Evolutionary conservation across 495 filamentous ascomycete species (phyloP).

Genomic region (Durotheca rogersii): DNA sequence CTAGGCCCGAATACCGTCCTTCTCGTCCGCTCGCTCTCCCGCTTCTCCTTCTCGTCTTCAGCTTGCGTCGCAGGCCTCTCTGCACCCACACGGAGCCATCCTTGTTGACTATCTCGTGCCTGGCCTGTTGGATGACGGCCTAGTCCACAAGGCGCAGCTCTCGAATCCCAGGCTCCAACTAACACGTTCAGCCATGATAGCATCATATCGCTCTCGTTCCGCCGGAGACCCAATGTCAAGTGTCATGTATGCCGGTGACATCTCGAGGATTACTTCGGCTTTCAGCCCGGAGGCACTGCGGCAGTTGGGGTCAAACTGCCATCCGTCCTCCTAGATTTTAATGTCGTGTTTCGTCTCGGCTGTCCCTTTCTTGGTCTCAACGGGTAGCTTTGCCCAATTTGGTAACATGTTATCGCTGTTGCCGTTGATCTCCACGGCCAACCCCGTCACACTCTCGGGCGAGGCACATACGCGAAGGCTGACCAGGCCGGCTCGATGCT

Average conservation of each 20-base stretch:
- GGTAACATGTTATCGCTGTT: neutral
- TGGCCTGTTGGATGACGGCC: constrained; percentile 26
- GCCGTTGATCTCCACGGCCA: too few species aligned
- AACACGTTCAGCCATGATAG: constrained; percentile 20
- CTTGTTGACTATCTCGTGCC: constrained; percentile 21
- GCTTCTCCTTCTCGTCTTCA: constrained; percentile 19
- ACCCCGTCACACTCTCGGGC: constrained; percentile 2
- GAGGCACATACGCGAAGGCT: constrained; percentile 18
- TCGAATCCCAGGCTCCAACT: constrained; percentile 26
- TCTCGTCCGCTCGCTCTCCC: constrained; percentile 3
- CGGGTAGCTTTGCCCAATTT: neutral
- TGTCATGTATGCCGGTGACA: constrained; percentile 5
- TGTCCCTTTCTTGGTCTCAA: constrained; percentile 11
- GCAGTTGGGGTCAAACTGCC: constrained; percentile 1
- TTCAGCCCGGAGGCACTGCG: constrained; percentile 9
- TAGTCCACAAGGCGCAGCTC: constrained; percentile 25
- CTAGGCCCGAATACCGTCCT: constrained; percentile 6
- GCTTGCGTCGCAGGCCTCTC: constrained; percentile 18
- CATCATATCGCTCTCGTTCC: constrained; percentile 3
- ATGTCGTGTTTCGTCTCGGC: neutral
- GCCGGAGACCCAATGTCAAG: constrained; percentile 7
- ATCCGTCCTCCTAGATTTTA: constrained; percentile 10
- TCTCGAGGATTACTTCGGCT: constrained; percentile 10
- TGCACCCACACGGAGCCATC: constrained; percentile 23
- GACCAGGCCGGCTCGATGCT: constrained; percentile 5